A percentile compares a stretch with the other conserved stretches of the same genome.
These are phyloP conservation scores for Tetragonia tetragonoides DNA, from an alignment of 148 eudicot genomes.

Conservation along the genomic window DNA sequence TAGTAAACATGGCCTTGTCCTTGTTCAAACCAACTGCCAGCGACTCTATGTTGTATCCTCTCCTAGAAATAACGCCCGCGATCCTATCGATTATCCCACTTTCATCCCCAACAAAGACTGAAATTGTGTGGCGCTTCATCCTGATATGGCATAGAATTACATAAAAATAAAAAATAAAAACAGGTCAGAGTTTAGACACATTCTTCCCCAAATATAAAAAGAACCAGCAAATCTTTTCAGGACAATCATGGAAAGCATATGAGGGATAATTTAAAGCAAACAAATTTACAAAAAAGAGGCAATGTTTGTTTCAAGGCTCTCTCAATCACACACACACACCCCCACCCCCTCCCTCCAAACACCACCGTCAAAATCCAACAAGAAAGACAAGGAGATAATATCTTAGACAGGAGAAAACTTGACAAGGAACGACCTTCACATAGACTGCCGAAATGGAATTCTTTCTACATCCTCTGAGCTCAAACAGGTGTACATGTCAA, in stretches of 20 bases:
- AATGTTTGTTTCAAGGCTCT: neutral
- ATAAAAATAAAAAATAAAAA: neutral
- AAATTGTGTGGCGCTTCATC: constrained; percentile 73
- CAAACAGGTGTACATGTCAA: neutral
- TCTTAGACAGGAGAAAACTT: neutral
- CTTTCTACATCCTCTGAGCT: neutral
- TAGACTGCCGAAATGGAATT: neutral
- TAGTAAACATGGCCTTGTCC: constrained; percentile 89
- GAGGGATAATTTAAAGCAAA: neutral
- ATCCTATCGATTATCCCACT: constrained; percentile 92
- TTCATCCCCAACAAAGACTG: constrained; percentile 95
- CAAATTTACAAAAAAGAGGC: neutral
- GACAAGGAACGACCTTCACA: neutral
- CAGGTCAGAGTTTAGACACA: neutral
- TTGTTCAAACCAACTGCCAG: constrained; percentile 91
- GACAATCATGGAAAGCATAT: too few relatives aligned
- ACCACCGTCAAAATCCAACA: neutral
- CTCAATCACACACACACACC: neutral
- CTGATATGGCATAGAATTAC: constrained; percentile 26
- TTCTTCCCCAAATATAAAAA: neutral
- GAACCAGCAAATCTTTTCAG: neutral
- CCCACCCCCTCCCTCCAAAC: neutral
- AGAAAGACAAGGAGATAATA: neutral
- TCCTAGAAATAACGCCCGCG: constrained; percentile 87
- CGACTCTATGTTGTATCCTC: constrained; percentile 97